Conservation (phyloP, 2,329 filamentous ascomycete genomes). For the Neofusicoccum parvum region DNA sequence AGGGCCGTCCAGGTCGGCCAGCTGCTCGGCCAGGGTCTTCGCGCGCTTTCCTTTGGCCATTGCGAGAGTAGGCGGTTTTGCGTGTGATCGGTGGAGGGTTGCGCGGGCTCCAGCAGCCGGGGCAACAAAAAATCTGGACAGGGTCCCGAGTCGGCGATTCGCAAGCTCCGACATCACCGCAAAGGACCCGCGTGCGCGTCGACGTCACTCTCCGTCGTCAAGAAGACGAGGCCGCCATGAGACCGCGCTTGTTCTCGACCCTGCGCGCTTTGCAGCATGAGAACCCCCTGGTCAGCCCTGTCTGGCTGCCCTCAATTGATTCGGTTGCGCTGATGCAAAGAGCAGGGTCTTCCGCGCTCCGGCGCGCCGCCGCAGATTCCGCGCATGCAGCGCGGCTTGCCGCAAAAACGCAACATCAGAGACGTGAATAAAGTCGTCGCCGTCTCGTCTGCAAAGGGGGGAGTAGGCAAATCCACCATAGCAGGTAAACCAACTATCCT, state of each 20-base stretch:
- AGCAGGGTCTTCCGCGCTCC: slow-evolving; percentile 79
- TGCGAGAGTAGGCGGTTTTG: slow-evolving; percentile 27
- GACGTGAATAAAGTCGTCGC: slow-evolving; percentile 91
- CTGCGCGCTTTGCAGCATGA: slow-evolving; percentile 66
- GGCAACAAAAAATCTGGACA: slow-evolving; percentile 16
- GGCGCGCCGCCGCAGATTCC: slow-evolving; percentile 67
- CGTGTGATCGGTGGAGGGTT: slow-evolving; percentile 20
- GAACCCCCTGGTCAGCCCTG: slow-evolving; percentile 72
- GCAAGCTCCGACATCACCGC: not conserved
- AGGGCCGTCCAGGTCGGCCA: slow-evolving; percentile 64
- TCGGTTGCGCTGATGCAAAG: slow-evolving; percentile 20
- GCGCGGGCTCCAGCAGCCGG: not conserved
- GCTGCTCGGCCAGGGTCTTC: slow-evolving; percentile 57
- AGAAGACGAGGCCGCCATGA: slow-evolving; percentile 31
- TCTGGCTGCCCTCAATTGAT: not conserved
- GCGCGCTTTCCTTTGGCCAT: slow-evolving; percentile 42
- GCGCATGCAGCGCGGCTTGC: slow-evolving; percentile 77
- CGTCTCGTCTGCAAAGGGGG: slow-evolving; percentile 96
- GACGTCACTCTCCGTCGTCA: slow-evolving; percentile 13
- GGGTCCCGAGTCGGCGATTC: slow-evolving; percentile 1
- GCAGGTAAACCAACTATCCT: slow-evolving; percentile 57
- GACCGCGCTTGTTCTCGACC: slow-evolving; percentile 58
- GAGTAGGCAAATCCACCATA: slow-evolving; percentile 96
- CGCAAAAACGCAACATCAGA: slow-evolving; percentile 76
- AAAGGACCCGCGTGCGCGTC: not conserved